Evolutionary conservation across 495 filamentous ascomycete species (phyloP).

Genomic region (Hypoxylon perforatum): DNA sequence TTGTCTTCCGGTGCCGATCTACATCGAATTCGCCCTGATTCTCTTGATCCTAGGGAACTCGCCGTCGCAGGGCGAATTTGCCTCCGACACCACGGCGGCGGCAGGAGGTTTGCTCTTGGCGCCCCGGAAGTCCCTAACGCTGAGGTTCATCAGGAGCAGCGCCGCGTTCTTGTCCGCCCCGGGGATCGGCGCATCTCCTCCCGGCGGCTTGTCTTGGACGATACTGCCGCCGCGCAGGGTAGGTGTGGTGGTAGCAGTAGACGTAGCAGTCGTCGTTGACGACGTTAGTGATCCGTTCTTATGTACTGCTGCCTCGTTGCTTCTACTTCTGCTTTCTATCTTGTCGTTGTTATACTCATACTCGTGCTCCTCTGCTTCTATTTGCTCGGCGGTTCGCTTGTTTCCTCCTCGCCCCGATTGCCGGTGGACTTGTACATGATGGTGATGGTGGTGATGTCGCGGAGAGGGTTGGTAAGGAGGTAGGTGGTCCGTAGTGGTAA

Average conservation of each 20-base stretch:
- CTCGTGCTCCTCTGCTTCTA: constrained; percentile 32
- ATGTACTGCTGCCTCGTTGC: background rate
- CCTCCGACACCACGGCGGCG: constrained; percentile 15
- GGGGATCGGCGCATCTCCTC: constrained; percentile 3
- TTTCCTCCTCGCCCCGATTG: constrained; percentile 25
- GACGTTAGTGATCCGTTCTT: background rate
- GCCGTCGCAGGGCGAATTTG: constrained; percentile 15
- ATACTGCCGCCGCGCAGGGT: background rate
- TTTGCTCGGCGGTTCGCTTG: constrained; percentile 35
- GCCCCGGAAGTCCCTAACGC: constrained; percentile 55
- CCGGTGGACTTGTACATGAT: constrained; percentile 18
- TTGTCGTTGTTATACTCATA: constrained; percentile 30
- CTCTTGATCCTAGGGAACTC: constrained; percentile 46
- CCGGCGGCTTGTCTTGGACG: constrained; percentile 18
- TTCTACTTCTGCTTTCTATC: background rate
- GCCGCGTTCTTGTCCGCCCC: constrained; percentile 66
- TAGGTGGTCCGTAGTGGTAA: constrained; percentile 39
- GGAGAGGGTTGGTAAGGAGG: constrained; percentile 18
- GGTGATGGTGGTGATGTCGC: constrained; percentile 7
- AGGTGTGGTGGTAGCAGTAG: constrained; percentile 1
- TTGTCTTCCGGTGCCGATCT: background rate
- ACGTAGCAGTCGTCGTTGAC: constrained; percentile 28
- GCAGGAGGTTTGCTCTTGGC: constrained; percentile 14
- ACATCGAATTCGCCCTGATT: constrained; percentile 53
- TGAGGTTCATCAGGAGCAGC: constrained; percentile 65